These are phyloP conservation scores for Dispira simplex DNA, from an alignment of 192 early-diverging fungal species.

Conservation along the genomic window DNA sequence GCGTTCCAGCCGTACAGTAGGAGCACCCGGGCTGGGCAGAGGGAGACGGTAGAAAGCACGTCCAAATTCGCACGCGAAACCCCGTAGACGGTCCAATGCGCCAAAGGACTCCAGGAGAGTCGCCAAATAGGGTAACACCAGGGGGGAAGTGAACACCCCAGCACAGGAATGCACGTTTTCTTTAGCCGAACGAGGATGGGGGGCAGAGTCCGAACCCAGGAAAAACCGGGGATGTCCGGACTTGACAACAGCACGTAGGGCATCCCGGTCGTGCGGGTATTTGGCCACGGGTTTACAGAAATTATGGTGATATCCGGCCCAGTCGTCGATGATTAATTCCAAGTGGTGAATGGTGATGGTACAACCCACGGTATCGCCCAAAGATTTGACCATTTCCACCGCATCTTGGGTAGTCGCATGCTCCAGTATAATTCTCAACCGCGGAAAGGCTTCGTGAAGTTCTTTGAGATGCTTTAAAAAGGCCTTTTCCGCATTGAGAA, in stretches of 20 bases:
- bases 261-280: slow-evolving; percentile 78
- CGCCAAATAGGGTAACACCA: slow-evolving; percentile 72
- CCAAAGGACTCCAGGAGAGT: slow-evolving; percentile 77
- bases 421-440: slow-evolving; percentile 88
- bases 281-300: slow-evolving; percentile 99
- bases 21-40: neutral
- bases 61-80: slow-evolving; percentile 77
- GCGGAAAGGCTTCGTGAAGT: slow-evolving; percentile 81
- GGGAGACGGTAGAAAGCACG: slow-evolving; percentile 70
- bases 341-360: slow-evolving; percentile 95
- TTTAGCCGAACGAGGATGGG: slow-evolving; percentile 78
- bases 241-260: slow-evolving; percentile 63
- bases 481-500: slow-evolving; percentile 90
- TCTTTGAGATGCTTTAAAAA: slow-evolving; percentile 76
- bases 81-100: slow-evolving; percentile 59
- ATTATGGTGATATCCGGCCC: slow-evolving; percentile 86
- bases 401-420: slow-evolving; percentile 93
- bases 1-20: neutral
- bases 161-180: slow-evolving; percentile 70
- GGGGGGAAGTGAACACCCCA: slow-evolving; percentile 85
- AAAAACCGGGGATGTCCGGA: slow-evolving; percentile 93
- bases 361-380: slow-evolving; percentile 84
- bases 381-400: slow-evolving; percentile 78
- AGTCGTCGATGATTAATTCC: slow-evolving; percentile 83
- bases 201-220: slow-evolving; percentile 92